Evolutionary conservation across 805 yeast genomes (phyloP).

Genomic region (Candida germanica): DNA sequence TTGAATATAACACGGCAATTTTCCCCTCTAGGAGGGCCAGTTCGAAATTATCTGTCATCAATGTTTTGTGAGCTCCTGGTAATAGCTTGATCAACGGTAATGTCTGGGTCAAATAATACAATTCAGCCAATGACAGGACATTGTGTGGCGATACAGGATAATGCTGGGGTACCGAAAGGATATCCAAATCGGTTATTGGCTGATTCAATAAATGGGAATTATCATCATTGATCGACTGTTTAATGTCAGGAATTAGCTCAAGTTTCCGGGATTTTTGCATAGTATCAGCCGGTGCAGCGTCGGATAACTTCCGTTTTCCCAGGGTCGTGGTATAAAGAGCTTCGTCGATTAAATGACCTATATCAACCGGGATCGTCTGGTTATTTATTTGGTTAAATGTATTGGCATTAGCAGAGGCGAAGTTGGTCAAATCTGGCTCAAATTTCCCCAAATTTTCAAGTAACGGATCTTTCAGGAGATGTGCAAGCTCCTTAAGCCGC

Average conservation of each 20-base stretch:
- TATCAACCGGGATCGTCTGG: slow-evolving; percentile 5
- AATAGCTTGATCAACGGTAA: slow-evolving; percentile 77
- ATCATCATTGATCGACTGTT: slow-evolving; percentile 17
- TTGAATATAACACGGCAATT: slow-evolving; percentile 80
- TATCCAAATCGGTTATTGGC: slow-evolving; percentile 30
- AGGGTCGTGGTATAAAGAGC: slow-evolving; percentile 2
- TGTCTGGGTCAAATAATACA: slow-evolving; percentile 84
- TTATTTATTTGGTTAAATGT: slow-evolving; percentile 1
- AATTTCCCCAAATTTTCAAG: slow-evolving; percentile 9
- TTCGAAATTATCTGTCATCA: slow-evolving; percentile 82
- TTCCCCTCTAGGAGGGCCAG: slow-evolving; percentile 86
- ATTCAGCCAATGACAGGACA: slow-evolving; percentile 70
- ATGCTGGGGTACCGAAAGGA: slow-evolving; percentile 40
- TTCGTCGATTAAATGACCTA: not conserved
- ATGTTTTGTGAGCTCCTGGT: slow-evolving; percentile 81
- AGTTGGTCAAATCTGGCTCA: slow-evolving; percentile 2
- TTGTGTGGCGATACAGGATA: slow-evolving; percentile 39
- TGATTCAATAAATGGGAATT: slow-evolving; percentile 14
- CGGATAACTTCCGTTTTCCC: slow-evolving; percentile 1
- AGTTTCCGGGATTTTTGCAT: slow-evolving; percentile 3
- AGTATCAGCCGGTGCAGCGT: not conserved
- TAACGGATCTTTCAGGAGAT: slow-evolving; percentile 18
- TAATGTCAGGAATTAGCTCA: slow-evolving; percentile 14
- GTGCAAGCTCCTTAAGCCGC: slow-evolving; percentile 17
- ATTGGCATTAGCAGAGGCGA: not conserved